These are phyloP conservation scores for Lentinula raphanica DNA, from an alignment of 768 basidiomycete genomes.

Conservation along the genomic window DNA sequence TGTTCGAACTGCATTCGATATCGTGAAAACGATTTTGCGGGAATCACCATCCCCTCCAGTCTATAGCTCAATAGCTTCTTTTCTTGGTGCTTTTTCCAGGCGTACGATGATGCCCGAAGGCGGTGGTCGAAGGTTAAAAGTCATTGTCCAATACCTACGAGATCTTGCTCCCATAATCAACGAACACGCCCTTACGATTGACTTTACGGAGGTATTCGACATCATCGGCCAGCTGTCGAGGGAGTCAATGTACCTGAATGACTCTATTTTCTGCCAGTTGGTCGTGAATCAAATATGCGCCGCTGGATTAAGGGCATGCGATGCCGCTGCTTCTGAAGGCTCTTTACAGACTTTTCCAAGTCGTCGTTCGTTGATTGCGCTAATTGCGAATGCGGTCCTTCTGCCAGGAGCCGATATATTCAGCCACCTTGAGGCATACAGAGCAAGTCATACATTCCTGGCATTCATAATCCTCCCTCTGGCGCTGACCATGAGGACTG, in stretches of 20 bases:
- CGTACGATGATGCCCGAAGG: constrained; percentile 43
- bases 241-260: constrained; percentile 44
- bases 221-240: constrained; percentile 40
- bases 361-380: constrained; percentile 32
- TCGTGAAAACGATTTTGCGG: constrained; percentile 51
- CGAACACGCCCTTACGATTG: constrained; percentile 40
- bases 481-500: constrained; percentile 46
- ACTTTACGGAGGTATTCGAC: constrained; percentile 56
- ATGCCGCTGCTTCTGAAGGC: constrained; percentile 37
- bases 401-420: constrained; percentile 50
- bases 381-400: constrained; percentile 41
- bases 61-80: constrained; percentile 36
- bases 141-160: constrained; percentile 45
- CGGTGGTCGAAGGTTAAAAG: constrained; percentile 37
- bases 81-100: constrained; percentile 49
- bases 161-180: constrained; percentile 54
- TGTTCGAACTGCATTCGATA: constrained; percentile 45
- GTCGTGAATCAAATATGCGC: constrained; percentile 42
- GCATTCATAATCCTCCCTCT: constrained; percentile 62
- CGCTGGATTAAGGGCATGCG: constrained; percentile 43
- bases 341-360: constrained; percentile 34
- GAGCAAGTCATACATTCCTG: constrained; percentile 56
- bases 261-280: constrained; percentile 43
- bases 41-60: constrained; percentile 37
- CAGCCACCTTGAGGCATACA: constrained; percentile 48